Evolutionary conservation across 176 grass and related monocot genomes (phyloP).

Genomic region (Carex littledalei): DNA sequence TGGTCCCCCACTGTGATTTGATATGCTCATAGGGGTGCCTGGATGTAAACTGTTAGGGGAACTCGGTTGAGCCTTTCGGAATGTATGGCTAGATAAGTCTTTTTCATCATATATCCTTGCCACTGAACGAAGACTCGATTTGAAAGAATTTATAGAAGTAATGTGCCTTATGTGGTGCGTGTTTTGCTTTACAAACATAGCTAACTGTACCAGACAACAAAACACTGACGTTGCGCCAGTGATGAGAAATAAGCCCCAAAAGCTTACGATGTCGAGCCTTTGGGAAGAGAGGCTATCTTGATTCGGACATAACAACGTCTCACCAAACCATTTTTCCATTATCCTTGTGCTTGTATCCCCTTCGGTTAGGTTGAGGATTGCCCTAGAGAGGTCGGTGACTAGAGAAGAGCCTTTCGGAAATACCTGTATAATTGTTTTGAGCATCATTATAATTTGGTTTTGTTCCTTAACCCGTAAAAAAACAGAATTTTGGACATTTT

Average conservation of each 20-base stretch:
- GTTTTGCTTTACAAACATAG: slow-evolving; percentile 9
- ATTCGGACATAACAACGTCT: slow-evolving; percentile 15
- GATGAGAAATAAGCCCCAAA: slow-evolving; percentile 35
- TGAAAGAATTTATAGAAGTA: background rate
- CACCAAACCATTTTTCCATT: slow-evolving; percentile 39
- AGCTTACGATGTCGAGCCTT: slow-evolving; percentile 34
- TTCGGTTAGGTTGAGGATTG: slow-evolving; percentile 50
- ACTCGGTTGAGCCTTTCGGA: background rate
- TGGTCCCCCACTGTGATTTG: background rate
- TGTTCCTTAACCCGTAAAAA: background rate
- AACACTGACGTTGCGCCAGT: slow-evolving; percentile 25
- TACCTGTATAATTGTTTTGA: slow-evolving; percentile 17
- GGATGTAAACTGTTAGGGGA: background rate
- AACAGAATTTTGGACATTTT: background rate
- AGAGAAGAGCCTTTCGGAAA: slow-evolving; percentile 34
- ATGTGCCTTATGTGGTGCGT: background rate
- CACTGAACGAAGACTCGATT: background rate
- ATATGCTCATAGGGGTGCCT: slow-evolving; percentile 16
- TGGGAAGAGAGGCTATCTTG: slow-evolving; percentile 22
- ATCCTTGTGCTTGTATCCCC: slow-evolving; percentile 34
- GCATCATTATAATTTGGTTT: background rate
- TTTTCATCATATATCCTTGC: slow-evolving; percentile 17
- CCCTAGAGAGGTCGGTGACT: slow-evolving; percentile 35
- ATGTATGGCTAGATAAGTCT: slow-evolving; percentile 19
- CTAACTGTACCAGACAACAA: slow-evolving; percentile 9